Conservation (phyloP, 257 asterid species). For the Solanum habrochaites region DNA sequence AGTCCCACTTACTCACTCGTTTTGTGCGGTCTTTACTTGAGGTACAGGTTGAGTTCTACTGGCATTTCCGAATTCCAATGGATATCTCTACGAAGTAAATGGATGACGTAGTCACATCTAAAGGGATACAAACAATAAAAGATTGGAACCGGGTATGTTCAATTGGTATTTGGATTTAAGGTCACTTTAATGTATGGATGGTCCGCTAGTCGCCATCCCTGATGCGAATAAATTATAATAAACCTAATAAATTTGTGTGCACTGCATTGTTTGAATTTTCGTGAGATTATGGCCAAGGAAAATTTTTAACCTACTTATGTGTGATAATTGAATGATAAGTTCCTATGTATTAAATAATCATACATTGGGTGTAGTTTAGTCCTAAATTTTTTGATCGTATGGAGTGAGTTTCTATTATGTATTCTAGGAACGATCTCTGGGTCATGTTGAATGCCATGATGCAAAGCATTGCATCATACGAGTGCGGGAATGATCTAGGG, state of each 20-base stretch:
- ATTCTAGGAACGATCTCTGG: not conserved
- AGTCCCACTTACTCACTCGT: not conserved
- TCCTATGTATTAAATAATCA: not conserved
- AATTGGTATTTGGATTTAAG: too few relatives aligned
- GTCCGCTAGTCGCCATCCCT: not conserved
- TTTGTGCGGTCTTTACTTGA: too few relatives aligned
- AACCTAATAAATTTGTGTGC: not conserved
- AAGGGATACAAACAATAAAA: not conserved
- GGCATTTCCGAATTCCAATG: too few relatives aligned
- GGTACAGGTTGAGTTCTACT: not conserved
- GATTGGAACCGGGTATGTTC: not conserved
- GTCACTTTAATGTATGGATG: too few relatives aligned
- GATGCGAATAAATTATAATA: not conserved
- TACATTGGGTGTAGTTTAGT: not conserved
- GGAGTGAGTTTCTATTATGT: not conserved
- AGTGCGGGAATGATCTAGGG: not conserved
- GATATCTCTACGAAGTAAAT: not conserved
- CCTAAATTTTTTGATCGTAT: not conserved
- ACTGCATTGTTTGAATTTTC: too few relatives aligned
- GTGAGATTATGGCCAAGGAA: not conserved
- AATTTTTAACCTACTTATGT: not conserved
- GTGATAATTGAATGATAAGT: not conserved
- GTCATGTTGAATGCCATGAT: not conserved
- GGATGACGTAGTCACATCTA: not conserved
- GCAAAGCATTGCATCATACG: too few relatives aligned